These are phyloP conservation scores for Smittium culicis DNA, from an alignment of 371 early-diverging fungal genomes.

Conservation along the genomic window DNA sequence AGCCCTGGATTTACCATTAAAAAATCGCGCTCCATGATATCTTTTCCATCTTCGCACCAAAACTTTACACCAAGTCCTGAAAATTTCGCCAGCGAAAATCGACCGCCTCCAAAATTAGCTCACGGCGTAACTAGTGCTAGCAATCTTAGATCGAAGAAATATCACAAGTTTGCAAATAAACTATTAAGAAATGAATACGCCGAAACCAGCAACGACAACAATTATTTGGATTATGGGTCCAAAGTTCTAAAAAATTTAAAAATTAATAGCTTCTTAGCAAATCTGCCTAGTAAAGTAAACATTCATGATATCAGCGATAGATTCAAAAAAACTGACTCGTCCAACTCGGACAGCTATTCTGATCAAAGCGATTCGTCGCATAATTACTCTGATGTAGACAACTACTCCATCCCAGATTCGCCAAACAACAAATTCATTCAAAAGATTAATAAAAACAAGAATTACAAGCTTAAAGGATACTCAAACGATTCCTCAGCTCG, in stretches of 20 bases:
- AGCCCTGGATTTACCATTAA: no score
- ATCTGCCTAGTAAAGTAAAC: not conserved
- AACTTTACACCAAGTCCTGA: no score
- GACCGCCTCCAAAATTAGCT: no score
- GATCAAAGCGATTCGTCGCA: not conserved
- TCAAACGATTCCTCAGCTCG: not conserved
- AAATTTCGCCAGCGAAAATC: no score
- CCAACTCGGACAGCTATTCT: not conserved
- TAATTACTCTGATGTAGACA: not conserved
- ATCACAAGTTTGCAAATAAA: no score
- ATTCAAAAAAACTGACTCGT: not conserved
- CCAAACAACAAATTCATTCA: not conserved
- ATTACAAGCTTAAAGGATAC: no score
- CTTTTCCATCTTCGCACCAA: no score
- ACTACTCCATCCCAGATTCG: not conserved
- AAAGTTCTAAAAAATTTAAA: not conserved
- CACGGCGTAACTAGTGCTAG: no score
- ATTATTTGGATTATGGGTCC: not conserved
- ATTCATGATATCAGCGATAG: not conserved
- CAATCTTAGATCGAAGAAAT: no score
- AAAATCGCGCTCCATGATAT: no score
- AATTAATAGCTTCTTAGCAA: not conserved
- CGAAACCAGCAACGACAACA: not conserved
- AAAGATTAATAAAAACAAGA: not conserved
- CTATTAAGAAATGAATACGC: no score